A percentile compares a stretch with the other conserved stretches of the same genome.
Evolutionary conservation across 371 early-diverging fungal species (phyloP).

Genomic region (Capniomyces stellatus): DNA sequence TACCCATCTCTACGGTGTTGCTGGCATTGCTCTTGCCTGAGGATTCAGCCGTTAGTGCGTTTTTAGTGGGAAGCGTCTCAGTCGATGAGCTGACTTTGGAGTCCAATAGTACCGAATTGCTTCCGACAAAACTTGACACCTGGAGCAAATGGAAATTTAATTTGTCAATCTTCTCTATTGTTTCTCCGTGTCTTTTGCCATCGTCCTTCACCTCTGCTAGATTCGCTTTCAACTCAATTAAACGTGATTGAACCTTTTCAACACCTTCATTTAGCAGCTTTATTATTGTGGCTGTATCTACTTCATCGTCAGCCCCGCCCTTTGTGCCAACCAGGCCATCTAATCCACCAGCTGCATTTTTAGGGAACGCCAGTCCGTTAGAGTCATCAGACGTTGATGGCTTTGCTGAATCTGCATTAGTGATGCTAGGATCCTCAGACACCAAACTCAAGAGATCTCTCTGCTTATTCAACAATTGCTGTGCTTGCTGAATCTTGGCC

Average conservation of each 20-base stretch:
- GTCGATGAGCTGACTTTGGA: not conserved
- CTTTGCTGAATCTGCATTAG: no score
- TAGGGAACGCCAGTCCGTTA: no score
- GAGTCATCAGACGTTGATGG: no score
- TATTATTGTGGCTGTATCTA: not conserved
- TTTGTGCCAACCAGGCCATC: not conserved
- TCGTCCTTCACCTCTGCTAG: not conserved
- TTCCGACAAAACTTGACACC: conserved; percentile 1
- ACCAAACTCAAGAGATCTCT: not conserved
- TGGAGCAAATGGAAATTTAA: conserved; percentile 2
- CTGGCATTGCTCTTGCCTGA: not conserved
- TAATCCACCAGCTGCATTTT: no score
- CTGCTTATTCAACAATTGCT: not conserved
- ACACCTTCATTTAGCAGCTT: conserved; percentile 2
- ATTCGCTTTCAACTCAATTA: conserved; percentile 2
- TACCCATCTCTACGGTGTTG: not conserved
- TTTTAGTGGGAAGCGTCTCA: not conserved
- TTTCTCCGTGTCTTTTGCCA: not conserved
- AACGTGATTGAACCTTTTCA: not conserved
- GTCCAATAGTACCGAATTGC: not conserved
- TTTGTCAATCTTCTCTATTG: not conserved
- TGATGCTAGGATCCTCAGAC: not conserved
- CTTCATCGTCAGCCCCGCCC: not conserved
- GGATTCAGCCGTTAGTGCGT: not conserved
- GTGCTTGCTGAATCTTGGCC: conserved; percentile 1